These are phyloP conservation scores for Gypsophila paniculata DNA, from an alignment of 179 eudicot genomes.

Conservation along the genomic window DNA sequence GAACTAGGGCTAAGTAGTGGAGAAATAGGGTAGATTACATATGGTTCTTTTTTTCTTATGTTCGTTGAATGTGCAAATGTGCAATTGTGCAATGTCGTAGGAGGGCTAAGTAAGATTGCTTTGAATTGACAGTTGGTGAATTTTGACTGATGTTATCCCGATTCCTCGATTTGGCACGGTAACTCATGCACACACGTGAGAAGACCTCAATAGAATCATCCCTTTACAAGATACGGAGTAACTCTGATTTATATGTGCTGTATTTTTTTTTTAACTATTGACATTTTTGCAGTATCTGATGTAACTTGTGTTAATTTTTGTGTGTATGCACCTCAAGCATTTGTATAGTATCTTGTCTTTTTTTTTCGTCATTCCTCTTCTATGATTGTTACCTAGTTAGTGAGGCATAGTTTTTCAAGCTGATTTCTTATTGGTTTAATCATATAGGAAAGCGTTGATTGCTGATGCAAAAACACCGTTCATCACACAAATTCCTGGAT, in stretches of 20 bases:
- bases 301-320: too few species aligned
- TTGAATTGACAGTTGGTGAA: not conserved
- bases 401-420: not conserved
- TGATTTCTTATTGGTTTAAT: conserved; percentile 6
- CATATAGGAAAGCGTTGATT: conserved; percentile 59
- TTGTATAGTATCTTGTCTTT: too few species aligned
- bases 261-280: too few species aligned
- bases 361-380: too few species aligned
- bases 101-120: not conserved
- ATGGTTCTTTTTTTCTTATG: not conserved
- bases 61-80: not conserved
- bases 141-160: not conserved
- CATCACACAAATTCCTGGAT: conserved; percentile 60
- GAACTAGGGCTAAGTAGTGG: not conserved
- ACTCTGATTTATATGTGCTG: too few species aligned
- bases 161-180: too few species aligned
- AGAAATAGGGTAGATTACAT: not conserved
- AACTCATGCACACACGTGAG: too few species aligned
- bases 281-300: too few species aligned
- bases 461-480: conserved; percentile 56
- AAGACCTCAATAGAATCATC: too few species aligned
- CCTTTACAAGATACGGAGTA: too few species aligned
- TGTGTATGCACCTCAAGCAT: too few species aligned
- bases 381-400: not conserved
- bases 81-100: not conserved